These are phyloP conservation scores for Lipomyces starkeyi DNA, from an alignment of 805 yeast genomes.

Conservation along the genomic window DNA sequence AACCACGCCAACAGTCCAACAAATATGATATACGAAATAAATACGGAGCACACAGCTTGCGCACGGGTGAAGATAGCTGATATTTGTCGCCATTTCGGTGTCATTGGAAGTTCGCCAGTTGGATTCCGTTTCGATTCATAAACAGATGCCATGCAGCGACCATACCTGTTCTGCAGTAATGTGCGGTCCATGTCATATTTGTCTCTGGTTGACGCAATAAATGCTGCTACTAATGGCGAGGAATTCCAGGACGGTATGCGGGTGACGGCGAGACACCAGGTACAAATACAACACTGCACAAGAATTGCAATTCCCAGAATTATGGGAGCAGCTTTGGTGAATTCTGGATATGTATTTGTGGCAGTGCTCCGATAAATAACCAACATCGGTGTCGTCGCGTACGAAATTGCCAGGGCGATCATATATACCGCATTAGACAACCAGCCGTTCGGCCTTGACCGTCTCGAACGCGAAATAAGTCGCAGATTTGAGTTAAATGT, in stretches of 20 bases:
- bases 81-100: neutral
- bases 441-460: slow-evolving; percentile 5
- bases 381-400: slow-evolving; percentile 5
- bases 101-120: neutral
- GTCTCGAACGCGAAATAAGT: slow-evolving; percentile 4
- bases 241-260: neutral
- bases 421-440: neutral
- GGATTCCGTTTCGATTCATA: slow-evolving; percentile 1
- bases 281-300: neutral
- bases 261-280: neutral
- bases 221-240: neutral
- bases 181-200: neutral
- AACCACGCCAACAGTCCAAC: neutral
- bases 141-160: neutral
- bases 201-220: neutral
- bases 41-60: neutral
- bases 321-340: neutral
- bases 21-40: neutral
- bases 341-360: neutral
- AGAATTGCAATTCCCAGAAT: neutral
- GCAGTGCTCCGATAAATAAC: neutral
- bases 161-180: neutral
- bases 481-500: slow-evolving; percentile 13
- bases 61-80: neutral
- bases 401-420: slow-evolving; percentile 9